phyloP scores from a whole-genome alignment of 2,329 filamentous ascomycete genomes.

The Talaromyces sp. region DNA sequence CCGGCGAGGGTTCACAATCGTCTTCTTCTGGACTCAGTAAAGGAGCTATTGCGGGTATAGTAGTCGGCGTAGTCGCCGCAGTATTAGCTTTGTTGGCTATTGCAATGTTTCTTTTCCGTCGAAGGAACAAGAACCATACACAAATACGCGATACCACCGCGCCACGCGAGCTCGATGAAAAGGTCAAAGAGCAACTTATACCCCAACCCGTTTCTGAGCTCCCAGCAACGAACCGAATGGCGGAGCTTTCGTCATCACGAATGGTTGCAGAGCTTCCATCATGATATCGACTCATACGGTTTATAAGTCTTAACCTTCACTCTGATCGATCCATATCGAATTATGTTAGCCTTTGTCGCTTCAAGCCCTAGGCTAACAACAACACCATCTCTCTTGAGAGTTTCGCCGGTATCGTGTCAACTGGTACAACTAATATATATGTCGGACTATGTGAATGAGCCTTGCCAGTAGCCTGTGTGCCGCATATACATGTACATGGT shows the following conservation, averaged over 20 bases:
- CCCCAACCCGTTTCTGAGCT: background rate
- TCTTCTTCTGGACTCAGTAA: slow-evolving; percentile 3
- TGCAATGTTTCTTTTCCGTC: background rate
- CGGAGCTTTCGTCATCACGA: background rate
- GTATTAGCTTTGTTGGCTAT: background rate
- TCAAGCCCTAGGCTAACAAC: no score
- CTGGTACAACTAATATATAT: no score
- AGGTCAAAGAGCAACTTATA: background rate
- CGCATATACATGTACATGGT: no score
- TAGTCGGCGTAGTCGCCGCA: background rate
- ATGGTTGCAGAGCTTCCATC: background rate
- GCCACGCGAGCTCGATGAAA: background rate
- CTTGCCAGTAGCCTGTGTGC: no score
- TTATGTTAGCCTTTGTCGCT: background rate
- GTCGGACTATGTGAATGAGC: no score
- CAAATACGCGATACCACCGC: background rate
- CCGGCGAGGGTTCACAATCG: background rate
- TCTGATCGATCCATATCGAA: background rate
- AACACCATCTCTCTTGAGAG: no score
- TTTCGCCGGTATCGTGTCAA: no score
- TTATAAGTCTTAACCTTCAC: background rate
- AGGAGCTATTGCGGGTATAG: slow-evolving; percentile 8
- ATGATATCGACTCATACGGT: background rate
- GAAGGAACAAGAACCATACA: background rate
- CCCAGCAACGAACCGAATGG: background rate